phyloP scores from a whole-genome alignment of 257 asterid species.

The Apocynum venetum region DNA sequence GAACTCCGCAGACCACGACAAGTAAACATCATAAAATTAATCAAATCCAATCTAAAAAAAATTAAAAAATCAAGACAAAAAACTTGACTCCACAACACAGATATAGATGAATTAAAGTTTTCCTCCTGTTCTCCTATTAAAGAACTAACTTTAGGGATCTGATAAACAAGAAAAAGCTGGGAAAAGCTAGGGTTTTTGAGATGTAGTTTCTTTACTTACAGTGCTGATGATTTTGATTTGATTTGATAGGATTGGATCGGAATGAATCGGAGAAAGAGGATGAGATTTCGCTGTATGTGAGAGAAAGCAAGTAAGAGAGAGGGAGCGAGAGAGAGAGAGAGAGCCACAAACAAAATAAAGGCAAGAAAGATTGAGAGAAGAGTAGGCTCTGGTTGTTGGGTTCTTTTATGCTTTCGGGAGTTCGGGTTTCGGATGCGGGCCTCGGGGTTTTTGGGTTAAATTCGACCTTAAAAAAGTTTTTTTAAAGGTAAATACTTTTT shows the following conservation, averaged over 20 bases:
- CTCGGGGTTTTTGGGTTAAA: background rate
- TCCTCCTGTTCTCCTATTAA: background rate
- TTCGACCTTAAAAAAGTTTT: no score
- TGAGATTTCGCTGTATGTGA: conserved; percentile 25
- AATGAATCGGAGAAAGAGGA: conserved; percentile 35
- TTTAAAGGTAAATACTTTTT: background rate
- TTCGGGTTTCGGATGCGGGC: background rate
- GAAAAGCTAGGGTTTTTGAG: conserved; percentile 19
- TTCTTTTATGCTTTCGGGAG: conserved; percentile 4
- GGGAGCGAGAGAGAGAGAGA: conserved; percentile 44
- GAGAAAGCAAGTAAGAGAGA: conserved; percentile 19
- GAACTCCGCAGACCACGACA: conserved; percentile 10
- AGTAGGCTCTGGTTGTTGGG: conserved; percentile 32
- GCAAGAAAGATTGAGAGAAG: conserved; percentile 27
- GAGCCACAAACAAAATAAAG: conserved; percentile 32
- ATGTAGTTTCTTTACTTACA: conserved; percentile 33
- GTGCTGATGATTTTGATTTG: conserved; percentile 31
- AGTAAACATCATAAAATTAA: conserved; percentile 20
- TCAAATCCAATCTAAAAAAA: conserved; percentile 9
- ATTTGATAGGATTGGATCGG: conserved; percentile 42
- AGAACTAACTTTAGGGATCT: conserved; percentile 13
- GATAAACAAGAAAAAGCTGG: background rate
- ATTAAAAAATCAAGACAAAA: background rate
- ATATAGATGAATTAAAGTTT: background rate
- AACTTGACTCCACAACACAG: conserved; percentile 17